Evolutionary conservation across 108 stramenopile species (phyloP).

Genomic region (Skeletonema tropicum): DNA sequence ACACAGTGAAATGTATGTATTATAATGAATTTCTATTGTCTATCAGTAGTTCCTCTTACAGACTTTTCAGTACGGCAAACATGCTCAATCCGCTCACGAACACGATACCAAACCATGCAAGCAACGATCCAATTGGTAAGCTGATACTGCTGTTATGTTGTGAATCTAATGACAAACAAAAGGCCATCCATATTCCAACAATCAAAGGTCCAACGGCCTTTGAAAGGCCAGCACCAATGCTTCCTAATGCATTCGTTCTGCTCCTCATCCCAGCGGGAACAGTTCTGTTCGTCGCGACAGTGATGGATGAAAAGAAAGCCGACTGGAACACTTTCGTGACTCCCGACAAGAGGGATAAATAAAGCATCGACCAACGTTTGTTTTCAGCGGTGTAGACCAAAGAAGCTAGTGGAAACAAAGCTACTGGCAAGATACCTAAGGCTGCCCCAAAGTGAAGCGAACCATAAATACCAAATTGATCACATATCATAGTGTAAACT

Average conservation of each 20-base stretch:
- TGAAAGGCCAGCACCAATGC: slow-evolving; percentile 63
- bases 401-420: slow-evolving; percentile 54
- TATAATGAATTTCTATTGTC: slow-evolving; percentile 9
- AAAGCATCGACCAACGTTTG: slow-evolving; percentile 9
- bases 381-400: slow-evolving; percentile 1
- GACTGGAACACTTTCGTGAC: slow-evolving; percentile 46
- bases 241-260: slow-evolving; percentile 71
- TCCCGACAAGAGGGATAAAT: slow-evolving; percentile 35
- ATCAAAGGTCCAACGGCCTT: slow-evolving; percentile 62
- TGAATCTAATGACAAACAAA: slow-evolving; percentile 24
- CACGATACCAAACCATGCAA: slow-evolving; percentile 19
- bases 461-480: slow-evolving; percentile 54
- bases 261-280: slow-evolving; percentile 61
- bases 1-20: background rate
- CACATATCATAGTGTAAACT: slow-evolving; percentile 40
- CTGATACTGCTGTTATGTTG: background rate
- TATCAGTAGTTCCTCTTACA: background rate
- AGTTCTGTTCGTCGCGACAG: slow-evolving; percentile 64
- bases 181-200: slow-evolving; percentile 52
- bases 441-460: slow-evolving; percentile 51
- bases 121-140: background rate
- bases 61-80: background rate
- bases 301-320: slow-evolving; percentile 59
- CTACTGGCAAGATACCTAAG: slow-evolving; percentile 33
- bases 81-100: slow-evolving; percentile 11